Percentiles rank a stretch among this genome's conserved stretches.
phyloP scores from a whole-genome alignment of 306 rosid genomes.

The Datisca glomerata region DNA sequence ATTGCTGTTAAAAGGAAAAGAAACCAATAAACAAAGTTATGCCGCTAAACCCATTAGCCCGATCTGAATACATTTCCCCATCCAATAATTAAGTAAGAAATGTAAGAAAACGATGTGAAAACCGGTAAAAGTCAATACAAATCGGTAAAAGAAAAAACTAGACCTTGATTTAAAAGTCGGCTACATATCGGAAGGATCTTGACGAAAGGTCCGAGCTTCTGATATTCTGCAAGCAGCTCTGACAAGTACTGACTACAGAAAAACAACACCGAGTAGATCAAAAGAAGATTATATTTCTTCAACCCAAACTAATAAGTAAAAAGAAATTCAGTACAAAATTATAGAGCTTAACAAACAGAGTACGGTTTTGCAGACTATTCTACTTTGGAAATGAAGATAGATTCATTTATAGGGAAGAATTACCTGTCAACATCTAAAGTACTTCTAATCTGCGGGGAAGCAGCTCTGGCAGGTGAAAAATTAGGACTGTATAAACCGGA shows the following conservation, averaged over 20 bases:
- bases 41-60: too few relatives aligned
- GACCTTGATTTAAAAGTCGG: conserved; percentile 90
- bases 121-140: conserved; percentile 38
- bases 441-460: conserved; percentile 89
- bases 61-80: too few relatives aligned
- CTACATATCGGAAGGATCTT: conserved; percentile 86
- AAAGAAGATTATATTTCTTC: conserved; percentile 3
- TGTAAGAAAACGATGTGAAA: too few relatives aligned
- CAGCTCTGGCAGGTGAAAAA: conserved; percentile 96
- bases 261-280: conserved; percentile 17
- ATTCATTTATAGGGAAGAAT: not conserved
- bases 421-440: conserved; percentile 80
- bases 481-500: conserved; percentile 89
- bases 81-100: too few relatives aligned
- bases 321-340: not conserved
- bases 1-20: too few relatives aligned
- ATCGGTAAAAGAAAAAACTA: conserved; percentile 10
- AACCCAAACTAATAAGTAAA: not conserved
- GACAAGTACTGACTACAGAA: conserved; percentile 72
- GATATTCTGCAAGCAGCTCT: conserved; percentile 85
- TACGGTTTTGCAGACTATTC: too few relatives aligned
- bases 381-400: too few relatives aligned
- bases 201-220: conserved; percentile 88
- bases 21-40: too few relatives aligned
- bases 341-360: too few relatives aligned